Evolutionary conservation across 768 basidiomycete species (phyloP).

Genomic region (Auriscalpium vulgare): DNA sequence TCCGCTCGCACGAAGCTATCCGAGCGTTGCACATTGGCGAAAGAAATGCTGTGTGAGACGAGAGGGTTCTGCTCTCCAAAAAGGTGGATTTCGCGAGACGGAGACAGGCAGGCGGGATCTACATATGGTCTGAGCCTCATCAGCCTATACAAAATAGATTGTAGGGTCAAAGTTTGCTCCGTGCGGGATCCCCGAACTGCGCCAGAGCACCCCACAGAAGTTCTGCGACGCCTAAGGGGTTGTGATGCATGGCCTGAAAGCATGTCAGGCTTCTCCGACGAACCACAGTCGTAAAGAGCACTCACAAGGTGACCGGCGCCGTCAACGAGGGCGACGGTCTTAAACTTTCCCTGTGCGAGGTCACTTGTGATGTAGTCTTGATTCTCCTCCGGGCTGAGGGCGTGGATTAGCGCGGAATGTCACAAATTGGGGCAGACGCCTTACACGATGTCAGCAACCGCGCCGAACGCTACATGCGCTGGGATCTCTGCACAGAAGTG

Average conservation of each 20-base stretch:
- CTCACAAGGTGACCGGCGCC: constrained; percentile 11
- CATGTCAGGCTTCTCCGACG: background rate
- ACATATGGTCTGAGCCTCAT: too few relatives aligned
- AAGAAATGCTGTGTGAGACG: too few relatives aligned
- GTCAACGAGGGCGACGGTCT: constrained; percentile 4
- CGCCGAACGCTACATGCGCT: constrained; percentile 10
- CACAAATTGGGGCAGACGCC: background rate
- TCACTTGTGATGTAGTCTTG: background rate
- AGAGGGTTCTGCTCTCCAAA: too few relatives aligned
- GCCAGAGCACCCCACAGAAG: background rate
- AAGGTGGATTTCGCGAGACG: too few relatives aligned
- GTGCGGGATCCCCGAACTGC: too few relatives aligned
- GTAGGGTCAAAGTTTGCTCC: too few relatives aligned
- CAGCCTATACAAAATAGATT: too few relatives aligned
- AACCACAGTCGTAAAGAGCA: background rate
- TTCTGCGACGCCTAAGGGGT: background rate
- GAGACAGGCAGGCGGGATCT: too few relatives aligned
- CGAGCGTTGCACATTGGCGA: too few relatives aligned
- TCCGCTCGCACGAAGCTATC: too few relatives aligned
- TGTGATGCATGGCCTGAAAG: background rate
- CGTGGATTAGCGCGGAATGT: background rate
- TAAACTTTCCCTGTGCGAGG: constrained; percentile 1
- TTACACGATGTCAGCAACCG: constrained; percentile 6
- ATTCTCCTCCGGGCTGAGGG: constrained; percentile 5
- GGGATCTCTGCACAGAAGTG: constrained; percentile 12